Evolutionary conservation across 1,284 basidiomycete species (phyloP).

Genomic region (Papiliotrema laurentii): DNA sequence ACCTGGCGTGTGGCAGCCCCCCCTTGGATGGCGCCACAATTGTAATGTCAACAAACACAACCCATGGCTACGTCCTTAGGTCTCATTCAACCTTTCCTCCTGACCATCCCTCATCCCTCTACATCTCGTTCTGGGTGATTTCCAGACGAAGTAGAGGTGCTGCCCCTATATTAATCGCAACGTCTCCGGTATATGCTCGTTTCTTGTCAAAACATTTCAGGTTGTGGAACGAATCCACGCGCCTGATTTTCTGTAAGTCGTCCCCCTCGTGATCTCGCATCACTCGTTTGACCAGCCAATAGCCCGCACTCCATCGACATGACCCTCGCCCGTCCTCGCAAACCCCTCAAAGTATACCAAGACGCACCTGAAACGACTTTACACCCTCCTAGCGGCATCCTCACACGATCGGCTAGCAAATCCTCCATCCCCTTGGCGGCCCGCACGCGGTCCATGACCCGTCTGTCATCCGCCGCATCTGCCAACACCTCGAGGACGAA

Average conservation of each 20-base stretch:
- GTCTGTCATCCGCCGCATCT: background rate
- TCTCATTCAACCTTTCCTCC: background rate
- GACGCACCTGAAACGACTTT: background rate
- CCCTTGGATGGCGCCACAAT: no score
- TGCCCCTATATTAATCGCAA: background rate
- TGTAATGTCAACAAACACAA: background rate
- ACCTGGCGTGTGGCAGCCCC: no score
- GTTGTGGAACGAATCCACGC: no score
- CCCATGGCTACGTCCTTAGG: background rate
- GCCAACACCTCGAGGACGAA: no score
- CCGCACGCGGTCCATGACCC: constrained; percentile 8
- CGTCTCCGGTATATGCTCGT: background rate
- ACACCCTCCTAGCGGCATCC: background rate
- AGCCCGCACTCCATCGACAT: no score
- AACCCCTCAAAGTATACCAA: background rate
- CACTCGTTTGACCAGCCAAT: background rate
- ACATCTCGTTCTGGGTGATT: no score
- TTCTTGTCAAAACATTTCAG: background rate
- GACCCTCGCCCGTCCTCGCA: background rate
- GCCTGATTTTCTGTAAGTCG: constrained; percentile 14
- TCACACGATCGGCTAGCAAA: background rate
- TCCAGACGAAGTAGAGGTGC: no score
- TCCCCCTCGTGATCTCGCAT: background rate
- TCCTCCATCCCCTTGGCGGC: background rate
- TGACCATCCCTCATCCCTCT: background rate